Evolutionary conservation across 441 rosid genomes (phyloP), one percentile per base, ranked within the genome.

Genomic region (Populus hybrid): DNA sequence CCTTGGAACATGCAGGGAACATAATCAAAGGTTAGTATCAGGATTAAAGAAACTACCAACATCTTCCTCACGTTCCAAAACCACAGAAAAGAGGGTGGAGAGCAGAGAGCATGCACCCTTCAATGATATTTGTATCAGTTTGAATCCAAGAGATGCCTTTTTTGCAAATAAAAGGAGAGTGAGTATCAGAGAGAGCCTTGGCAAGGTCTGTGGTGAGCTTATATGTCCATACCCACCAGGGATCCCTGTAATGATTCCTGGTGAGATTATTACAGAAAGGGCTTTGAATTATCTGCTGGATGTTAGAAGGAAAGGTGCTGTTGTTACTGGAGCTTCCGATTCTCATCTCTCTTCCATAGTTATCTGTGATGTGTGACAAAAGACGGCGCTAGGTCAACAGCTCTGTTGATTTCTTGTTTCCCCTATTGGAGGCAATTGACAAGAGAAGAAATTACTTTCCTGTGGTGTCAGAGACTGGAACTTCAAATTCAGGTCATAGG

Each of bases 191-290:
- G 87, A 90, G 72, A 78, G 91, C 76, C 67, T 88, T 46, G 91
- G 88, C 34, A 81, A 82, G 79, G 79, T 84, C 14, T 85, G 83
- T 34, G 91, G 93, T 73, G 91, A 89, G 82, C 87, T 89, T 18
- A 79, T 89, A 79, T 86, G 93, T 72, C 89, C 91, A 34, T 90
- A 88, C 67, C 94, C 92, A 6, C 92, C 90, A 0, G 92, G 94
- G 70, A 90, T 89, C 73, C 90, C 94, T 20, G 83, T 89, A 10
- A 32, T 83, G 78, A 78, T 85, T 64, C 92, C 90, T 1, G 92
- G 92, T 6, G 94, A 90, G 81, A 53, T 81, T 66, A 86, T 90
- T 67, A 84, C 89, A 2, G 66, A 85, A 42, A 75, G 32, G 32
- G 88, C 89, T 79, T 30, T 90, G 87, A 82, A 84, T 57, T 88